phyloP scores from a whole-genome alignment of 1,284 basidiomycete genomes.

The Athelia psychrophila region DNA sequence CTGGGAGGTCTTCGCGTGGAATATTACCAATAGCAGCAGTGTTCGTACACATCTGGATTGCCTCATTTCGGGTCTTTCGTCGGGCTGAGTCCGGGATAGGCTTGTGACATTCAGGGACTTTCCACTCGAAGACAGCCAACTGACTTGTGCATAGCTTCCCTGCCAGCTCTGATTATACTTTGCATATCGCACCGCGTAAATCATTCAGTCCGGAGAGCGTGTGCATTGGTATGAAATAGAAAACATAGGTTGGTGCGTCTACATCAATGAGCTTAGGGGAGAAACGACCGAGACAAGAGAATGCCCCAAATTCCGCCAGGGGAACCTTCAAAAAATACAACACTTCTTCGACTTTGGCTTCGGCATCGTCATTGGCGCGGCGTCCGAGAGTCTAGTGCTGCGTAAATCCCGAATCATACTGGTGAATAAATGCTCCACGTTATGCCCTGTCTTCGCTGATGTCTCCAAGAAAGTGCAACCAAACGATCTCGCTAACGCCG shows the following conservation, averaged over 20 bases:
- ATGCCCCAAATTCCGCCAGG: conserved; percentile 54
- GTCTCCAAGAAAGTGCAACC: conserved; percentile 97
- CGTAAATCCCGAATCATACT: conserved; percentile 89
- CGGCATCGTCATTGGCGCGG: conserved; percentile 21
- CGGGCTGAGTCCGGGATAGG: too few species aligned
- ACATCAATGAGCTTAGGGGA: conserved; percentile 31
- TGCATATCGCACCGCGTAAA: too few species aligned
- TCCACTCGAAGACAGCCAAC: too few species aligned
- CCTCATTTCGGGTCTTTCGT: too few species aligned
- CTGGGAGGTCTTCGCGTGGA: too few species aligned
- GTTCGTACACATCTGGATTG: background rate
- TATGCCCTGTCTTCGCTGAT: conserved; percentile 91
- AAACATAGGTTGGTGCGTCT: conserved; percentile 35
- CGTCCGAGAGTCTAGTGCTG: conserved; percentile 52
- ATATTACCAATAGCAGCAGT: too few species aligned
- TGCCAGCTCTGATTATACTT: too few species aligned
- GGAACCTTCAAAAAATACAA: conserved; percentile 71
- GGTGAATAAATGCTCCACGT: conserved; percentile 93
- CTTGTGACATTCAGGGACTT: too few species aligned
- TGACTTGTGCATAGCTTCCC: too few species aligned
- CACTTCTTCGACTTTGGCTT: conserved; percentile 48
- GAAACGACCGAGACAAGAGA: conserved; percentile 54
- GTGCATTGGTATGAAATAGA: conserved; percentile 23
- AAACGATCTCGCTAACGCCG: conserved; percentile 79
- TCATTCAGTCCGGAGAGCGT: background rate